These are phyloP conservation scores for Akanthomyces lecanii DNA, from an alignment of 2,329 filamentous ascomycete species.

Conservation along the genomic window DNA sequence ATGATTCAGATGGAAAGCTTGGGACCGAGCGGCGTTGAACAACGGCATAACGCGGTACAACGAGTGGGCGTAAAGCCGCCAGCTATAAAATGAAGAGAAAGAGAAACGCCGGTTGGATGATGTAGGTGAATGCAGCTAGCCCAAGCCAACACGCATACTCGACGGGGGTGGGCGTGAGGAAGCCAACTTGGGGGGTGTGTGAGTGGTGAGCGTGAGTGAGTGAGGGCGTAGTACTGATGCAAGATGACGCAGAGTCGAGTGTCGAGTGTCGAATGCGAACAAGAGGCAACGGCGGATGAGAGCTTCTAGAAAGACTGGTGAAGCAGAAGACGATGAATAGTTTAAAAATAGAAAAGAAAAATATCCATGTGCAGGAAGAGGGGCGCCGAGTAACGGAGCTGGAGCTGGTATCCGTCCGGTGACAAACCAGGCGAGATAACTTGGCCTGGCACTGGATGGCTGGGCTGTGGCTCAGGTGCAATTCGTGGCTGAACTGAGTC, in stretches of 20 bases:
- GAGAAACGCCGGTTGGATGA: background rate
- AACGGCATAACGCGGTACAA: conserved; percentile 1
- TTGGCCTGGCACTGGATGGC: no score
- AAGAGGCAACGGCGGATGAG: background rate
- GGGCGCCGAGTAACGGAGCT: background rate
- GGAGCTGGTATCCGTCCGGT: background rate
- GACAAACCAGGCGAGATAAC: background rate
- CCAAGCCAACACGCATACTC: conserved; percentile 14
- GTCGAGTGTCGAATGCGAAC: background rate
- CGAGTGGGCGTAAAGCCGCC: background rate
- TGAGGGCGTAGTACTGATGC: background rate
- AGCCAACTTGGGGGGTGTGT: background rate
- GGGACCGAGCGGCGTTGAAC: background rate
- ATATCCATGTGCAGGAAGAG: background rate
- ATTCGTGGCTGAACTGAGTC: no score
- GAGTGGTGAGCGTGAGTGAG: background rate
- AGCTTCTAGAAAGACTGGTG: background rate
- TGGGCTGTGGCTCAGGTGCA: background rate
- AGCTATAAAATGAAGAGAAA: background rate
- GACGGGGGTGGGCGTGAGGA: background rate
- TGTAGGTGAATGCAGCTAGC: background rate
- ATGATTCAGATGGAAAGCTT: background rate
- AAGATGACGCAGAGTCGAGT: background rate
- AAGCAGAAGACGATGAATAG: background rate
- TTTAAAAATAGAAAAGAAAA: background rate